These are phyloP conservation scores for Ramichloridium luteum DNA, from an alignment of 2,329 filamentous ascomycete genomes.

Conservation along the genomic window DNA sequence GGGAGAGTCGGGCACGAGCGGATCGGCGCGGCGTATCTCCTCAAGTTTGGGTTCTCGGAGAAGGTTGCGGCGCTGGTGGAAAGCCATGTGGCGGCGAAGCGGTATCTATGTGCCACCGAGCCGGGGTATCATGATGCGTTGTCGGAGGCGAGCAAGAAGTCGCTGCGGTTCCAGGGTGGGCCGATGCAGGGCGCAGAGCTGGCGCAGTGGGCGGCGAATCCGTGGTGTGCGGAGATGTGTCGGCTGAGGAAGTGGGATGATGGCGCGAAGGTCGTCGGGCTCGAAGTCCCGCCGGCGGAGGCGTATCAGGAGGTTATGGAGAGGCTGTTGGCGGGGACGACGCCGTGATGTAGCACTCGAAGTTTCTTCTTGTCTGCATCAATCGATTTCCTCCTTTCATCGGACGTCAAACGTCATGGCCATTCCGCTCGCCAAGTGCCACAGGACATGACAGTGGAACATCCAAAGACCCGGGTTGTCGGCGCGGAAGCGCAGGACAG, in stretches of 20 bases:
- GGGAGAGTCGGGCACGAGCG: constrained; percentile 28
- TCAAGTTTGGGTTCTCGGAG: constrained; percentile 23
- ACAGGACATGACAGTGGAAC: constrained; percentile 29
- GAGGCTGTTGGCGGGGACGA: too few species aligned
- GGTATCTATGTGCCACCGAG: constrained; percentile 26
- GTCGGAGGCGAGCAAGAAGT: constrained; percentile 24
- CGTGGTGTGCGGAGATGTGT: constrained; percentile 13
- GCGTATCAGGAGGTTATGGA: constrained; percentile 10
- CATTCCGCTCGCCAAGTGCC: constrained; percentile 17
- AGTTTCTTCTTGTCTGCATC: background rate
- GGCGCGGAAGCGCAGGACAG: constrained; percentile 25
- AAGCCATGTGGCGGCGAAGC: constrained; percentile 30
- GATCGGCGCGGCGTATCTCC: constrained; percentile 27
- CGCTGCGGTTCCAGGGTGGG: constrained; percentile 28
- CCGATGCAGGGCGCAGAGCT: constrained; percentile 25
- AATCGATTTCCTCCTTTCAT: too few species aligned
- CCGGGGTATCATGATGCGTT: constrained; percentile 11
- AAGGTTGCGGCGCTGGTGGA: constrained; percentile 26
- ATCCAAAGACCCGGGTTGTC: constrained; percentile 30
- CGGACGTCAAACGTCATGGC: constrained; percentile 14
- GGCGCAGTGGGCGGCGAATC: constrained; percentile 7
- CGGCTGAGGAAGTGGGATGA: constrained; percentile 15
- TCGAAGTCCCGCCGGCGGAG: constrained; percentile 7
- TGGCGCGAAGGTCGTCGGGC: constrained; percentile 12
- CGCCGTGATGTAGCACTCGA: too few species aligned